A percentile compares a stretch with the other conserved stretches of the same genome.
Evolutionary conservation across 768 basidiomycete genomes (phyloP).

Genomic region (Bullera alba): DNA sequence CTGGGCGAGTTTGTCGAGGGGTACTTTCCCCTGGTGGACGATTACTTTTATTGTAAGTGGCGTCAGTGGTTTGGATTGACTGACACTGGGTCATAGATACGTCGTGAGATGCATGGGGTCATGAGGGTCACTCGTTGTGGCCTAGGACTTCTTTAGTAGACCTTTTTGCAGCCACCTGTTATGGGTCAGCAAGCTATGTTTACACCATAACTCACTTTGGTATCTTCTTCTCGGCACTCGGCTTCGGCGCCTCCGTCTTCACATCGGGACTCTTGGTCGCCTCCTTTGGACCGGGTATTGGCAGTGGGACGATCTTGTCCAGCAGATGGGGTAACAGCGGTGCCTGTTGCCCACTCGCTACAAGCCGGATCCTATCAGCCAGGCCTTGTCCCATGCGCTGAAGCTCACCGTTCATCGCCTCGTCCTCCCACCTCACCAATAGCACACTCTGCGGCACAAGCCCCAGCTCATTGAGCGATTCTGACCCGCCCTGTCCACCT

Average conservation of each 20-base stretch:
- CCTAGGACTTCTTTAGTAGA: constrained; percentile 30
- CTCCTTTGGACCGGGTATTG: constrained; percentile 13
- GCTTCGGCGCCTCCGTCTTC: neutral
- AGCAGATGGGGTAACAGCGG: constrained; percentile 35
- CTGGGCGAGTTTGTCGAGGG: constrained; percentile 38
- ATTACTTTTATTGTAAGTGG: constrained; percentile 44
- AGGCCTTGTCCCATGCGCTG: neutral
- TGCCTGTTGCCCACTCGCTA: constrained; percentile 34
- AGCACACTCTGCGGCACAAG: constrained; percentile 44
- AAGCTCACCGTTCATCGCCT: constrained; percentile 41
- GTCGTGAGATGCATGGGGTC: constrained; percentile 6
- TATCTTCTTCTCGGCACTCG: constrained; percentile 38
- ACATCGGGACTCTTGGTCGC: neutral
- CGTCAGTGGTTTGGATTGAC: neutral
- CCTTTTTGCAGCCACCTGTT: constrained; percentile 36
- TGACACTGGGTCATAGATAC: constrained; percentile 14
- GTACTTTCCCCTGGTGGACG: constrained; percentile 42
- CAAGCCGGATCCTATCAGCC: neutral
- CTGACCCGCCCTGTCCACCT: constrained; percentile 31
- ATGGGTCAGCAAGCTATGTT: constrained; percentile 2
- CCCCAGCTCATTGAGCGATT: constrained; percentile 35
- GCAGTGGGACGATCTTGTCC: constrained; percentile 34
- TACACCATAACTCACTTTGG: constrained; percentile 37
- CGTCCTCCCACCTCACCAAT: constrained; percentile 39
- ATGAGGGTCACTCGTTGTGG: neutral